Evolutionary conservation across 2,329 filamentous ascomycete species (phyloP).

Genomic region (Gnomoniopsis sp.): DNA sequence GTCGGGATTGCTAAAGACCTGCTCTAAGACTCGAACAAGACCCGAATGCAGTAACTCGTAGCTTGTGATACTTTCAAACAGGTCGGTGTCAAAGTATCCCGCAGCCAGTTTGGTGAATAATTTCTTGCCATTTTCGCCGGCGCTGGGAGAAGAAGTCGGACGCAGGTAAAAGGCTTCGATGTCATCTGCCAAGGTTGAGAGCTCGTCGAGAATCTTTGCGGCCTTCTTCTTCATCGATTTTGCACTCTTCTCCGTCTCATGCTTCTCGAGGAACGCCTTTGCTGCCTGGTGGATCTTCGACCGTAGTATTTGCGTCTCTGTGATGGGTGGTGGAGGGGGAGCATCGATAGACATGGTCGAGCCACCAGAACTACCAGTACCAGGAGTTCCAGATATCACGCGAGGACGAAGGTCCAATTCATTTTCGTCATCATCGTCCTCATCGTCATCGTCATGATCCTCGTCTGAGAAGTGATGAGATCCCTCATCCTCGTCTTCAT

Average conservation of each 20-base stretch:
- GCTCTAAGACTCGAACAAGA: conserved; percentile 78
- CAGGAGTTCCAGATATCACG: conserved; percentile 63
- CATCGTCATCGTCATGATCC: conserved; percentile 44
- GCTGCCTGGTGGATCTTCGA: conserved; percentile 73
- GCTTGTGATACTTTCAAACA: conserved; percentile 90
- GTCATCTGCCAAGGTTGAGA: conserved; percentile 68
- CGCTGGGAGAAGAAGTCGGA: conserved; percentile 40
- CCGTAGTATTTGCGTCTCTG: conserved; percentile 57
- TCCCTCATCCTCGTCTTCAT: conserved; percentile 42
- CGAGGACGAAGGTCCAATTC: conserved; percentile 46
- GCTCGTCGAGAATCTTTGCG: conserved; percentile 65
- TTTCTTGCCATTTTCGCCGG: conserved; percentile 51
- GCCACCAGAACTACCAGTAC: conserved; percentile 57
- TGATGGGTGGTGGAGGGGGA: conserved; percentile 41
- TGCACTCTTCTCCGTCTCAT: conserved; percentile 72
- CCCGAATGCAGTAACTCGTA: conserved; percentile 90
- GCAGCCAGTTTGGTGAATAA: conserved; percentile 74
- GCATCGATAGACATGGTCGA: conserved; percentile 63
- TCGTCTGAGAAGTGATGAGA: conserved; percentile 33
- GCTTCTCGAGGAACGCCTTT: conserved; percentile 76
- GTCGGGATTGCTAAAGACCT: conserved; percentile 73
- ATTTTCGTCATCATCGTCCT: conserved; percentile 52
- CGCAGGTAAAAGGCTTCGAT: conserved; percentile 69
- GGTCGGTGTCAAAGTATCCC: conserved; percentile 81
- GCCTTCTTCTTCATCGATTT: conserved; percentile 78